Percentiles rank a stretch among this genome's conserved stretches.
Conservation (phyloP, 2,329 filamentous ascomycete genomes). For the Pyrenochaeta sp. region DNA sequence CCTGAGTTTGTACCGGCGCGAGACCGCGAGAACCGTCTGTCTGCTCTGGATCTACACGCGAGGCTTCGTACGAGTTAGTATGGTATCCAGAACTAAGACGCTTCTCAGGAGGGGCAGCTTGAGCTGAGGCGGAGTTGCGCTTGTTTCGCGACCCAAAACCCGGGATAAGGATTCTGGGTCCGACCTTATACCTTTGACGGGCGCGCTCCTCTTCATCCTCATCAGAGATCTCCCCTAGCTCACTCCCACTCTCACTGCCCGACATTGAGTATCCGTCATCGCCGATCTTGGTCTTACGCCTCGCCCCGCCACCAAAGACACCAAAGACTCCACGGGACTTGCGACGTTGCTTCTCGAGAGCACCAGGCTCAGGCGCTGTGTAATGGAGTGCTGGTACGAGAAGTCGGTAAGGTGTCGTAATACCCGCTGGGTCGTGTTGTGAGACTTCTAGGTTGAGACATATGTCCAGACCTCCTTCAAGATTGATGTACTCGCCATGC, state of each 20-base stretch:
- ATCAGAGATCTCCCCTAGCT: slow-evolving; percentile 34
- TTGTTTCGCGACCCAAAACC: slow-evolving; percentile 36
- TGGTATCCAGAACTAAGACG: slow-evolving; percentile 35
- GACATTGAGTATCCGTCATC: slow-evolving; percentile 45
- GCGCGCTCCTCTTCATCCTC: slow-evolving; percentile 43
- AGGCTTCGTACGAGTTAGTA: slow-evolving; percentile 28
- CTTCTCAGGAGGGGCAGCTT: slow-evolving; percentile 14
- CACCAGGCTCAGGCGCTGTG: slow-evolving; percentile 24
- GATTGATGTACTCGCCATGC: slow-evolving; percentile 64
- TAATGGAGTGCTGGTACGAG: slow-evolving; percentile 79
- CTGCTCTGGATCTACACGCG: slow-evolving; percentile 12
- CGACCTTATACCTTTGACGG: slow-evolving; percentile 45
- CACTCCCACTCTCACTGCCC: slow-evolving; percentile 37
- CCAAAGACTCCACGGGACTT: slow-evolving; percentile 42
- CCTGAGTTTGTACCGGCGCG: slow-evolving; percentile 6
- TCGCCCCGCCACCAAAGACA: slow-evolving; percentile 30
- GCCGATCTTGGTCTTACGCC: slow-evolving; percentile 35
- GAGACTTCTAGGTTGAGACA: slow-evolving; percentile 90
- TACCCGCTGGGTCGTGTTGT: slow-evolving; percentile 83
- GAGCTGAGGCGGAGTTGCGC: slow-evolving; percentile 24
- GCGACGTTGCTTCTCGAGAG: slow-evolving; percentile 28
- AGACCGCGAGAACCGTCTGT: slow-evolving; percentile 16
- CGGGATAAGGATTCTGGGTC: slow-evolving; percentile 44
- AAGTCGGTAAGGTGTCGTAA: slow-evolving; percentile 85
- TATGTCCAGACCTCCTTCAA: slow-evolving; percentile 86